Evolutionary conservation across 176 grass and related monocot species (phyloP).

Genomic region (Oryza longistaminata): DNA sequence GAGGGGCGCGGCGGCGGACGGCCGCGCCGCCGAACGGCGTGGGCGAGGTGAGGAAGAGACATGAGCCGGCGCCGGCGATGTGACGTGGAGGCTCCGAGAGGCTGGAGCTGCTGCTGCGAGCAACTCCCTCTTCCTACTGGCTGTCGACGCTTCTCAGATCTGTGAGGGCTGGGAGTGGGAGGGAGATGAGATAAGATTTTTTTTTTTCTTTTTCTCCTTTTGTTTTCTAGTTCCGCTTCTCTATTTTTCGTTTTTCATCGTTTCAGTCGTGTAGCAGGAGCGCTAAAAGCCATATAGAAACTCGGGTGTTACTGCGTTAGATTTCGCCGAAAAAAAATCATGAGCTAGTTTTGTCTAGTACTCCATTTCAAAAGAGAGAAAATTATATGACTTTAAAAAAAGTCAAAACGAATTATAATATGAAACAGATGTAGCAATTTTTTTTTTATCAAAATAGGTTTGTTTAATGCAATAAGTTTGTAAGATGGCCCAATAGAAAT

Average conservation of each 20-base stretch:
- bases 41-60: conserved; percentile 49
- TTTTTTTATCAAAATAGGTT: no score
- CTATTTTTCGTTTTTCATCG: neutral
- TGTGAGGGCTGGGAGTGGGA: neutral
- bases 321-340: no score
- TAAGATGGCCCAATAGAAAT: no score
- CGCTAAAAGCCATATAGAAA: no score
- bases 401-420: no score
- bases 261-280: no score
- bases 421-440: no score
- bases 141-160: conserved; percentile 14
- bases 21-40: conserved; percentile 41
- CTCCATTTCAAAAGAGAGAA: no score
- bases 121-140: neutral
- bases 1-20: conserved; percentile 7
- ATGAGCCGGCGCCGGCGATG: neutral
- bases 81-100: conserved; percentile 46
- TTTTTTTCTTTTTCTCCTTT: neutral
- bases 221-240: neutral
- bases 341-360: no score
- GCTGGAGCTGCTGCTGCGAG: neutral
- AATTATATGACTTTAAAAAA: no score
- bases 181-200: conserved; percentile 53
- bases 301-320: no score
- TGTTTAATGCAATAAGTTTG: no score